Base-by-base conservation (phyloP, 2,329 filamentous ascomycete genomes). In the Phialophora verrucosa region DNA sequence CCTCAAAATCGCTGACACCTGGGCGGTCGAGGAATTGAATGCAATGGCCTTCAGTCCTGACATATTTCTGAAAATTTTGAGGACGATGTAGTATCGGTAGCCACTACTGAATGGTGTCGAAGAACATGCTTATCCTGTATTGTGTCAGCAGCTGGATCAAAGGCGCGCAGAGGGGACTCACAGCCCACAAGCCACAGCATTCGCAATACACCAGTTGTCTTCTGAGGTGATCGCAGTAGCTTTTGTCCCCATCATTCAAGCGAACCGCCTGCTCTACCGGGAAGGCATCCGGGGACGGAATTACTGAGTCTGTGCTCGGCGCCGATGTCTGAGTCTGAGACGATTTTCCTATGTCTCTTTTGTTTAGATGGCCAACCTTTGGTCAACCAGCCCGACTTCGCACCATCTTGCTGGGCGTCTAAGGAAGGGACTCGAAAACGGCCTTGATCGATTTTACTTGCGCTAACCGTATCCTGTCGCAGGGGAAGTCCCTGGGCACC, bases 201-300 rank as follows among this genome's bases (percentile, higher is more conserved):
- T 20, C 17, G 58, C 58, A 50, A 65, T 35, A n/a, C 44, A n/a
- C 63, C 63, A 65, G 3, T 62, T 61, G 10, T 47, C 57, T 4
- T 32, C 32, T 25, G 35, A 25, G 7, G 31, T 32, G 11, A 23
- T 17, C 14, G 2, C 50, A 47, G 10, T 1, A 31, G 55, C 3
- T 25, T 27, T 2, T 25, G 55, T n/a, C 11, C 17, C 8, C 55
- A 29, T 14, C 20, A 11, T 29, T 47, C 12, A 10, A 27, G n/a
- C 4, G n/a, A 23, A 11, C 31, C 4, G 10, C 10, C 23, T 17
- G 55, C 12, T 58, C 55, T 17, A 4, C 25, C 32, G 3, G 53
- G 2, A 38, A 10, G 4, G 17, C 17, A 20, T 32, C n/a, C 6
- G 14, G 31, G n/a, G 14, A 5, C 14, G 53, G 14, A 38, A 31